phyloP scores from a whole-genome alignment of 2,329 filamentous ascomycete genomes.

The Scedosporium dehoogii region DNA sequence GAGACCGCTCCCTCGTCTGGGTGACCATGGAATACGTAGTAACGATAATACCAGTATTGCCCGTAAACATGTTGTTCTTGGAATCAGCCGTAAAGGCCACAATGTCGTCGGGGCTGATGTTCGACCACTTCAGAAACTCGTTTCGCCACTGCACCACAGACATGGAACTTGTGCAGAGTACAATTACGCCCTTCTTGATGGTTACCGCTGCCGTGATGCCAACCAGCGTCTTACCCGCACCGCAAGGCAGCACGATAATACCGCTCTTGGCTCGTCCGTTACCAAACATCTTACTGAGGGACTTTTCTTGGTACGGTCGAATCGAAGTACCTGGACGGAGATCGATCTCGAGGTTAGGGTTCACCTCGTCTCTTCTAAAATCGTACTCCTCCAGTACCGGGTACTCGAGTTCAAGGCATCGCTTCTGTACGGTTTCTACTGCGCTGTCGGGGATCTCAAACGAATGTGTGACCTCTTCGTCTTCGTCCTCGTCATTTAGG shows the following conservation, averaged over 20 bases:
- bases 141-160: constrained; percentile 94
- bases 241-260: constrained; percentile 93
- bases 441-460: constrained; percentile 80
- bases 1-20: constrained; percentile 72
- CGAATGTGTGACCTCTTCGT: constrained; percentile 78
- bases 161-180: constrained; percentile 95
- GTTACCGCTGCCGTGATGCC: constrained; percentile 98
- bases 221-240: constrained; percentile 92
- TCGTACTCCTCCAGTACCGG: constrained; percentile 96
- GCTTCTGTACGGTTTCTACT: constrained; percentile 80
- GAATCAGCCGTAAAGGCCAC: constrained; percentile 91
- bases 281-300: constrained; percentile 97
- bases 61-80: constrained; percentile 70
- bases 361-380: constrained; percentile 82
- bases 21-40: constrained; percentile 99
- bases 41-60: constrained; percentile 91
- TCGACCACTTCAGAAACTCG: constrained; percentile 97
- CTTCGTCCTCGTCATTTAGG: constrained; percentile 85
- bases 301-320: constrained; percentile 92
- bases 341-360: constrained; percentile 89
- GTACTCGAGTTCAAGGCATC: constrained; percentile 75
- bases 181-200: constrained; percentile 91
- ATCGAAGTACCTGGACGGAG: constrained; percentile 83
- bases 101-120: constrained; percentile 84
- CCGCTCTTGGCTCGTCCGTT: constrained; percentile 95